These are phyloP conservation scores for Amanita pseudoporphyria DNA, from an alignment of 768 basidiomycete genomes.

Conservation along the genomic window DNA sequence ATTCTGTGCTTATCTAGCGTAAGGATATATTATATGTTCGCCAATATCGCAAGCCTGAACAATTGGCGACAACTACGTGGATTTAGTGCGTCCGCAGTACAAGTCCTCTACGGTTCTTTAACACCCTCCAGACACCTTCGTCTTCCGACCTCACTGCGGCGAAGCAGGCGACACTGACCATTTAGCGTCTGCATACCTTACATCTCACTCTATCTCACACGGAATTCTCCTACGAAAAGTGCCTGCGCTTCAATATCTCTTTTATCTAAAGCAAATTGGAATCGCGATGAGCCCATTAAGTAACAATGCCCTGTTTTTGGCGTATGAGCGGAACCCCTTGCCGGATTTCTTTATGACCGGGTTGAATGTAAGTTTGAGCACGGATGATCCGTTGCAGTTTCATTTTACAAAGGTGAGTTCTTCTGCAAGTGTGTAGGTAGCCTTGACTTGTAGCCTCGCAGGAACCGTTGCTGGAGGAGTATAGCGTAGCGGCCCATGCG, in stretches of 20 bases:
- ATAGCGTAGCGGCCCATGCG: slow-evolving; percentile 95
- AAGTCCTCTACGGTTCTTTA: neutral
- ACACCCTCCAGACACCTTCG: slow-evolving; percentile 70
- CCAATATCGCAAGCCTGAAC: slow-evolving; percentile 92
- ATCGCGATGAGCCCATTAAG: slow-evolving; percentile 98
- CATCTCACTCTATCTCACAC: slow-evolving; percentile 96
- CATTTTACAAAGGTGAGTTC: slow-evolving; percentile 87
- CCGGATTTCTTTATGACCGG: slow-evolving; percentile 97
- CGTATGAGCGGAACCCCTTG: slow-evolving; percentile 94
- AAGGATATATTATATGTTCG: slow-evolving; percentile 97
- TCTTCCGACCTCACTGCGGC: slow-evolving; percentile 92
- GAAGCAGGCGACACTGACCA: slow-evolving; percentile 99
- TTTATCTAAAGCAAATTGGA: slow-evolving; percentile 97
- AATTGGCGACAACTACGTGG: slow-evolving; percentile 82
- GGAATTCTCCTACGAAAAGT: slow-evolving; percentile 98
- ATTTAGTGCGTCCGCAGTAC: slow-evolving; percentile 60
- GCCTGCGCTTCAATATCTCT: slow-evolving; percentile 93
- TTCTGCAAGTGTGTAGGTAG: neutral
- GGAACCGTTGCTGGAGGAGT: slow-evolving; percentile 95
- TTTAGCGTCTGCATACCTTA: slow-evolving; percentile 90
- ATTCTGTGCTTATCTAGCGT: slow-evolving; percentile 1
- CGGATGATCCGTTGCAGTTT: slow-evolving; percentile 94
- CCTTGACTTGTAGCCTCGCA: slow-evolving; percentile 18
- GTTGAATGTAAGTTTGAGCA: slow-evolving; percentile 91
- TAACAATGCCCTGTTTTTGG: slow-evolving; percentile 95